A percentile compares a stretch with the other conserved stretches of the same genome.
Conservation (phyloP, 2,329 filamentous ascomycete species). For the Monosporascus sp. region DNA sequence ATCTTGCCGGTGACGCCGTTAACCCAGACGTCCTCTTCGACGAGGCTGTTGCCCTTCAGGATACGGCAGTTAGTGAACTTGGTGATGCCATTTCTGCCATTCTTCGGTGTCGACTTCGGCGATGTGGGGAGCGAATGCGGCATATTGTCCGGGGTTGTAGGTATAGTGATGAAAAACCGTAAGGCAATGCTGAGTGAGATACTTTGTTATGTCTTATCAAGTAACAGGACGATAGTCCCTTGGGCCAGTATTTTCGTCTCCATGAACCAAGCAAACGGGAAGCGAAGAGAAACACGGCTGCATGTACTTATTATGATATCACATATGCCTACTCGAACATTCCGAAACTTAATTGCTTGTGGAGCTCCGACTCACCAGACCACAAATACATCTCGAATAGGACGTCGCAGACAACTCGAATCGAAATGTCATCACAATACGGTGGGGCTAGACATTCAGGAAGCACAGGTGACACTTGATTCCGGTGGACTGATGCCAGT, state of each 20-base stretch:
- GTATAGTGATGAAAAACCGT: not conserved
- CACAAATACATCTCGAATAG: not conserved
- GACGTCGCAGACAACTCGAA: not conserved
- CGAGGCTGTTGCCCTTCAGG: slow-evolving; percentile 60
- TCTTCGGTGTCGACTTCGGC: slow-evolving; percentile 43
- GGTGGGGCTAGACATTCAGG: not conserved
- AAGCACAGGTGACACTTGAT: slow-evolving; percentile 3
- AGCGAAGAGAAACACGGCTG: slow-evolving; percentile 13
- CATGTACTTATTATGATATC: slow-evolving; percentile 24
- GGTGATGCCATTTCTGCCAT: slow-evolving; percentile 54
- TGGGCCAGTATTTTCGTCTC: slow-evolving; percentile 22
- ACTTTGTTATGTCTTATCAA: slow-evolving; percentile 23
- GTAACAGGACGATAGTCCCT: slow-evolving; percentile 23
- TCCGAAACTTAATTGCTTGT: not conserved
- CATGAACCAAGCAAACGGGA: slow-evolving; percentile 20
- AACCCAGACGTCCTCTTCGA: slow-evolving; percentile 82
- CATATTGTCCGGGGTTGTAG: slow-evolving; percentile 13
- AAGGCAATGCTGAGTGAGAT: slow-evolving; percentile 1
- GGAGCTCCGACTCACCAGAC: not conserved
- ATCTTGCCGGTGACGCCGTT: slow-evolving; percentile 78
- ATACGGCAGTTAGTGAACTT: slow-evolving; percentile 88
- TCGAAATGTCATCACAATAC: not conserved
- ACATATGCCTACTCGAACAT: slow-evolving; percentile 3
- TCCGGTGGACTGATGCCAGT: slow-evolving; percentile 19
- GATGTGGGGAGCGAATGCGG: slow-evolving; percentile 26